phyloP scores from a whole-genome alignment of 2,329 filamentous ascomycete species.

The Ascochyta lentis region DNA sequence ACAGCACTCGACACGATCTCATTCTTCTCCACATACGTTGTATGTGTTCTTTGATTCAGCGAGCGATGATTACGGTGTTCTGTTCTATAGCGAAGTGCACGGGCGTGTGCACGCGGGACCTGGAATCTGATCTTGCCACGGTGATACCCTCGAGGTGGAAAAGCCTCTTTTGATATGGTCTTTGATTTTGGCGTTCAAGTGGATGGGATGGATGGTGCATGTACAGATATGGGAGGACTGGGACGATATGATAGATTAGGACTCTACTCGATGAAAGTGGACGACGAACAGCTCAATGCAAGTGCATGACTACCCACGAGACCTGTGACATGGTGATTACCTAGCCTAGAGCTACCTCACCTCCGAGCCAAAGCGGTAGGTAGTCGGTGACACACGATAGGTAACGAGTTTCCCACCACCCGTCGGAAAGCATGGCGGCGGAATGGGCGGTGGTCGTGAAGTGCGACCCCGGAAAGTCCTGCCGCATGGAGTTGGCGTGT shows the following conservation, averaged over 20 bases:
- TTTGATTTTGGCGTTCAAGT: constrained; percentile 1
- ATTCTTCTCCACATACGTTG: neutral
- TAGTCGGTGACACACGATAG: neutral
- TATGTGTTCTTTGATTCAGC: constrained; percentile 7
- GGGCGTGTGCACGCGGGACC: constrained; percentile 3
- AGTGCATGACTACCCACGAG: neutral
- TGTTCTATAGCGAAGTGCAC: constrained; percentile 10
- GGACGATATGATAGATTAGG: neutral
- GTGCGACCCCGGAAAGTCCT: neutral
- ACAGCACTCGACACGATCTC: neutral
- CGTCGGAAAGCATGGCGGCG: constrained; percentile 3
- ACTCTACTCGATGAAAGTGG: neutral
- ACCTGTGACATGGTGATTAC: neutral
- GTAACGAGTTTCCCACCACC: neutral
- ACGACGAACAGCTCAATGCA: neutral
- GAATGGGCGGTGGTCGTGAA: neutral
- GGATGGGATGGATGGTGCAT: neutral
- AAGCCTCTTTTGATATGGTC: constrained; percentile 10
- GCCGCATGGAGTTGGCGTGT: constrained; percentile 7
- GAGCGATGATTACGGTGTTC: constrained; percentile 4
- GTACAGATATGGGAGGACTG: neutral
- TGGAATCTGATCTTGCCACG: constrained; percentile 10
- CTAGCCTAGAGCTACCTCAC: too few relatives aligned
- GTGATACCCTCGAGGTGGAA: constrained; percentile 18
- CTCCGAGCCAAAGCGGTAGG: neutral